Conservation (phyloP, 2,329 filamentous ascomycete species). For the Pyrenophora teres region DNA sequence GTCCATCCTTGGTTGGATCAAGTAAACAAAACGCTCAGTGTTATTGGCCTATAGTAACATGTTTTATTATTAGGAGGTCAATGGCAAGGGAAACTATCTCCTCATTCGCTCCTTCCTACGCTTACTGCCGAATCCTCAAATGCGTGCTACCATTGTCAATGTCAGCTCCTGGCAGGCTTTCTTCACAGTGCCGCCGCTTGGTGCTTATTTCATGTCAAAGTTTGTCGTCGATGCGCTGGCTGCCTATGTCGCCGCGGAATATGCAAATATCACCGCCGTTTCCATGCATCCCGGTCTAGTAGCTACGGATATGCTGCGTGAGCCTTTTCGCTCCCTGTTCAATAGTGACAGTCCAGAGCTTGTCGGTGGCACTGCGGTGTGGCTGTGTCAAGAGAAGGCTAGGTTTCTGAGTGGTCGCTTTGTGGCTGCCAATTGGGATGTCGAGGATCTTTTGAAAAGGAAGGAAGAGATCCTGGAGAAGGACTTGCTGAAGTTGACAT, state of each 20-base stretch:
- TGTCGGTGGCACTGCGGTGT: slow-evolving; percentile 34
- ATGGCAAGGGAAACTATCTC: slow-evolving; percentile 41
- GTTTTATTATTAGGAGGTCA: slow-evolving; percentile 33
- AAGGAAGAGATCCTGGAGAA: slow-evolving; percentile 25
- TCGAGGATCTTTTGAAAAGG: slow-evolving; percentile 34
- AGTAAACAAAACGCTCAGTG: too few species aligned
- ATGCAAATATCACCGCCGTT: slow-evolving; percentile 21
- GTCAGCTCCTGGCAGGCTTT: slow-evolving; percentile 16
- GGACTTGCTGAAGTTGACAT: slow-evolving; percentile 19
- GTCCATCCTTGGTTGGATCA: too few species aligned
- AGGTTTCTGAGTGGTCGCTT: slow-evolving; percentile 35
- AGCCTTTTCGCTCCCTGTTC: slow-evolving; percentile 16
- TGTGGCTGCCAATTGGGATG: slow-evolving; percentile 35
- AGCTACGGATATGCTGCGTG: slow-evolving; percentile 20
- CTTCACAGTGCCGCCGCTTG: slow-evolving; percentile 10
- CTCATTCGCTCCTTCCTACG: slow-evolving; percentile 38
- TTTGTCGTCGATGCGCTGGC: slow-evolving; percentile 12
- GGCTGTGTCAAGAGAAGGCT: slow-evolving; percentile 31
- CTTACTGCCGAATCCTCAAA: slow-evolving; percentile 18
- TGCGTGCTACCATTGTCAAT: slow-evolving; percentile 30
- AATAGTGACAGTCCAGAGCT: slow-evolving; percentile 33
- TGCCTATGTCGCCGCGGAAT: slow-evolving; percentile 22
- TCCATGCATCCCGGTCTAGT: slow-evolving; percentile 24
- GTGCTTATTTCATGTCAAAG: slow-evolving; percentile 21
- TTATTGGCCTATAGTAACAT: not conserved